Evolutionary conservation across 2,329 filamentous ascomycete species (phyloP).

Genomic region (Colletotrichum spinosum): DNA sequence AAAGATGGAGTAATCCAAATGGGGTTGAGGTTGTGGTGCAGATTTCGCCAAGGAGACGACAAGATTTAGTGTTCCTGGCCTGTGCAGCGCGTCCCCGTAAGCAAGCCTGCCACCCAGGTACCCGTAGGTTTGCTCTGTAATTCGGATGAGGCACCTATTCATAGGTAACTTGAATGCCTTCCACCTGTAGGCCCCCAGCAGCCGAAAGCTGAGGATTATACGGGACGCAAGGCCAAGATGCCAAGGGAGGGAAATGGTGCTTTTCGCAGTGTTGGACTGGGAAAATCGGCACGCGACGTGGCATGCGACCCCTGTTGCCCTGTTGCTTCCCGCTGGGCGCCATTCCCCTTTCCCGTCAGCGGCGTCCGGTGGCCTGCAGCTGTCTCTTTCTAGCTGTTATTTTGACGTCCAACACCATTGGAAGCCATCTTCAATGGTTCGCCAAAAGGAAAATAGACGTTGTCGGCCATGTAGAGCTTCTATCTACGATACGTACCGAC

Average conservation of each 20-base stretch:
- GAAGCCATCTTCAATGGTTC: too few relatives aligned
- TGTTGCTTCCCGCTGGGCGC: constrained; percentile 26
- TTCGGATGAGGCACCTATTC: too few relatives aligned
- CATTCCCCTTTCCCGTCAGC: constrained; percentile 9
- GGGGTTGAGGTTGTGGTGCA: constrained; percentile 6
- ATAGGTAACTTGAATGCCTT: too few relatives aligned
- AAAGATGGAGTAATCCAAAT: neutral
- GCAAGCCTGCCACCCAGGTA: neutral
- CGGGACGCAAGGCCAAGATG: constrained; percentile 11
- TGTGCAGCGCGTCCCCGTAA: too few relatives aligned
- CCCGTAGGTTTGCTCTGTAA: neutral
- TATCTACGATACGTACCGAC: neutral
- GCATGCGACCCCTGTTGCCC: constrained; percentile 32
- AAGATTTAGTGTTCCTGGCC: neutral
- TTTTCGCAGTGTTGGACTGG: constrained; percentile 18
- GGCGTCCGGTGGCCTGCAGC: neutral
- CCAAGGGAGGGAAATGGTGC: constrained; percentile 3
- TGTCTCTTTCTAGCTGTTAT: too few relatives aligned
- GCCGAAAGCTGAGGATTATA: constrained; percentile 3
- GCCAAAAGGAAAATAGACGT: too few relatives aligned
- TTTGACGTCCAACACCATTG: too few relatives aligned
- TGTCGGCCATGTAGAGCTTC: too few relatives aligned
- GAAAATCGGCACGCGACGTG: constrained; percentile 36
- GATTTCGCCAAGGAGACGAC: constrained; percentile 18
- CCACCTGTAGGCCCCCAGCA: too few relatives aligned